Evolutionary conservation across 2,329 filamentous ascomycete species (phyloP), one percentile per base, ranked within the genome.

Genomic region (Myriosclerotinia duriaeana): DNA sequence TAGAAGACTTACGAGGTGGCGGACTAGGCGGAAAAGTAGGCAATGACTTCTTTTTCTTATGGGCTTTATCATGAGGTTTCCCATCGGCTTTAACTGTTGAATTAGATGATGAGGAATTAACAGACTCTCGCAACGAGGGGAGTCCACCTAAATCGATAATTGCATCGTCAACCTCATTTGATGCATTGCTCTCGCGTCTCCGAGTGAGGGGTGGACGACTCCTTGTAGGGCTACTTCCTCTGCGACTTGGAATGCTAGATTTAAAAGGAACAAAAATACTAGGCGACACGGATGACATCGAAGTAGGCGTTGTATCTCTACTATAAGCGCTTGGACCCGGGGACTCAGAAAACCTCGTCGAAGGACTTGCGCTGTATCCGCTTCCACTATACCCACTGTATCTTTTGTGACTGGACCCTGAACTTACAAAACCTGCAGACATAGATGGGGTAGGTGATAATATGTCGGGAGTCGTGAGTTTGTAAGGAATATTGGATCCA

Each of bases 241-340:
- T 82, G 58, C 74, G 56, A 58, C 83, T 82, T n/a, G 80, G 76
- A 60, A 79, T 78, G 36, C 77, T 71, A 22, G 69, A 53, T 44
- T 74, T 75, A 17, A 82, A 71, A 75, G 81, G 69, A 78, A 81
- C 69, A 76, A 86, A 78, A 5, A 89, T 77, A 3, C 85, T 84
- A 4, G 90, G 89, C 20, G 89, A 93, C 72, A 89, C 88, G 1
- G 90, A 93, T 9, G 88, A 89, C 69, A 90, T 87, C 12, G 90
- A 93, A 5, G 89, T 92, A 8, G 90, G 90, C 3, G 90, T 93
- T 0, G 90, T 92, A 67, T 90, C 89, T 69, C 90, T 84, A 74
- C 90, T 93, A 77, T 92, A 93, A 6, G 86, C 79, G 2, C 88
- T 86, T 14, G 89, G 86, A 1, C 85, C 85, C 1, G 87, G 87